Evolutionary conservation across 106 monocot species (phyloP).

Genomic region (Allium sativum): DNA sequence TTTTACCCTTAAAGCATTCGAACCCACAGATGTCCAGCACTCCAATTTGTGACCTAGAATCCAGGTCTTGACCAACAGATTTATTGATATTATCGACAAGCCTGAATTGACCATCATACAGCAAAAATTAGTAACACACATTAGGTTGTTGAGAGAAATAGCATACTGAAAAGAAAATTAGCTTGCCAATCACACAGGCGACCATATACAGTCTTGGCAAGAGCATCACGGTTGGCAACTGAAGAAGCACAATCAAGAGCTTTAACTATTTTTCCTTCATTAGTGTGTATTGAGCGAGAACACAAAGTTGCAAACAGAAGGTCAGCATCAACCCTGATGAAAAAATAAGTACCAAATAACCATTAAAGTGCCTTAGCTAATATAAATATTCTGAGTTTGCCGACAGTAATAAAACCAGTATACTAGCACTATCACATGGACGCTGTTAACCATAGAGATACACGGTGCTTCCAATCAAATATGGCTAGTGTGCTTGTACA

Average conservation of each 20-base stretch:
- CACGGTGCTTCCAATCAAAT: too few relatives aligned
- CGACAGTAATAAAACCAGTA: too few relatives aligned
- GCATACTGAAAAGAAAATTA: constrained; percentile 4
- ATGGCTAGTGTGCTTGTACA: too few relatives aligned
- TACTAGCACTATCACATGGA: too few relatives aligned
- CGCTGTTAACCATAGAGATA: too few relatives aligned
- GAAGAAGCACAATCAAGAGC: constrained; percentile 66
- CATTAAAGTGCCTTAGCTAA: too few relatives aligned
- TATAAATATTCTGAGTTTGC: too few relatives aligned
- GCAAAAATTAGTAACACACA: background rate
- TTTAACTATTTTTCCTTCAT: constrained; percentile 66
- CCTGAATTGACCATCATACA: constrained; percentile 35
- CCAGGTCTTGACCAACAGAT: constrained; percentile 76
- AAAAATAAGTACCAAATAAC: too few relatives aligned
- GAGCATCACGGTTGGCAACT: constrained; percentile 54
- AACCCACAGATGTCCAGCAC: constrained; percentile 90
- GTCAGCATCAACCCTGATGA: constrained; percentile 43
- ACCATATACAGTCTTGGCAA: constrained; percentile 90
- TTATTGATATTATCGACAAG: constrained; percentile 91
- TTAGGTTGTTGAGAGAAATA: too few relatives aligned
- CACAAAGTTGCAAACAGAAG: constrained; percentile 50
- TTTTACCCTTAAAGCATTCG: constrained; percentile 80
- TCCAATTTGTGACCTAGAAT: constrained; percentile 72
- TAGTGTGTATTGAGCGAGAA: constrained; percentile 67
- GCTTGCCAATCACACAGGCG: constrained; percentile 83